A percentile compares a stretch with the other conserved stretches of the same genome.
These are phyloP conservation scores for Sugiyamaella paludigena DNA, from an alignment of 1,139 yeast species.

Conservation along the genomic window DNA sequence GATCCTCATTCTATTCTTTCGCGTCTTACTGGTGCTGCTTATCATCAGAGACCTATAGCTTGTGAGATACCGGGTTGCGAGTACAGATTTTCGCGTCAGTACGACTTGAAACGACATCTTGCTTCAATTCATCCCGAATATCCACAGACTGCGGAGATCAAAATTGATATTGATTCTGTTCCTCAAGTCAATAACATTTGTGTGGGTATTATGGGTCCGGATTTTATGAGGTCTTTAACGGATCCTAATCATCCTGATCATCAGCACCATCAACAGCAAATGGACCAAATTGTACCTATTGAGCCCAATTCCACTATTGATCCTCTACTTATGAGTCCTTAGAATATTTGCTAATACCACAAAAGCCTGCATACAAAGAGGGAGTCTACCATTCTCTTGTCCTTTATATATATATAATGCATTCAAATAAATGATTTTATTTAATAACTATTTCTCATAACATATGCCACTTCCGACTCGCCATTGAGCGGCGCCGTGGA, in stretches of 20 bases:
- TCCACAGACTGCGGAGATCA: neutral
- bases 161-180: neutral
- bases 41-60: slow-evolving; percentile 32
- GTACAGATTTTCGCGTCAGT: slow-evolving; percentile 39
- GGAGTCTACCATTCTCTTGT: no score
- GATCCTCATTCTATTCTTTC: slow-evolving; percentile 3
- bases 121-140: slow-evolving; percentile 27
- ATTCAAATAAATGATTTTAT: no score
- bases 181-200: slow-evolving; percentile 6
- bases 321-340: slow-evolving; percentile 1
- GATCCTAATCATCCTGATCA: slow-evolving; percentile 11
- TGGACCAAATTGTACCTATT: slow-evolving; percentile 9
- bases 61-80: slow-evolving; percentile 39
- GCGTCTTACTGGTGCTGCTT: slow-evolving; percentile 40
- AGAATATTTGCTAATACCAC: no score
- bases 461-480: no score
- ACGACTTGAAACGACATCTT: slow-evolving; percentile 42
- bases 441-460: no score
- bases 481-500: no score
- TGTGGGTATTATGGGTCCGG: slow-evolving; percentile 11
- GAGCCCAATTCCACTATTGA: slow-evolving; percentile 3
- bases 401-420: no score
- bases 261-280: slow-evolving; percentile 8
- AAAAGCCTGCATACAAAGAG: no score
- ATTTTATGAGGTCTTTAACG: slow-evolving; percentile 10